Percentiles rank a stretch among this genome's conserved stretches.
Evolutionary conservation across 2,329 filamentous ascomycete genomes (phyloP).

Genomic region (Cercospora sp.): DNA sequence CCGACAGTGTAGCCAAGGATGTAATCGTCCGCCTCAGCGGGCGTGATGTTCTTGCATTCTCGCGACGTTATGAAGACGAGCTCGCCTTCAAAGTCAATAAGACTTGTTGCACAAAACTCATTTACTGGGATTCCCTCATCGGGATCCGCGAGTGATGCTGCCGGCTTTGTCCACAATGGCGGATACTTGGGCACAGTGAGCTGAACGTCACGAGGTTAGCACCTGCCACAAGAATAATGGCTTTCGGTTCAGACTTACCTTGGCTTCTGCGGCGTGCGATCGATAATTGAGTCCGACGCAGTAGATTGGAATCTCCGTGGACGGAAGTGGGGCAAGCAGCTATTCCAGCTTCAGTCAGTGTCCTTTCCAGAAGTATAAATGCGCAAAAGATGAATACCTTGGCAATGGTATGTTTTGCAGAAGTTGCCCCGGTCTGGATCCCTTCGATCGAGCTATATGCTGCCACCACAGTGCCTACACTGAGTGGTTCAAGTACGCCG

Average conservation of each 20-base stretch:
- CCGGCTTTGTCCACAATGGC: not conserved
- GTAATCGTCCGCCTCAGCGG: not conserved
- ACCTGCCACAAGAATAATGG: not conserved
- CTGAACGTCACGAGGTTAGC: not conserved
- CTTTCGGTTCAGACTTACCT: not conserved
- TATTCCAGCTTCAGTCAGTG: not conserved
- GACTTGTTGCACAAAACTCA: not conserved
- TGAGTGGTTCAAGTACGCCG: not conserved
- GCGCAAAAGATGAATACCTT: not conserved
- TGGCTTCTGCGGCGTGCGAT: not conserved
- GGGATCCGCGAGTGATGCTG: not conserved
- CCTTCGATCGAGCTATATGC: not conserved
- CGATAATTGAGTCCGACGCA: not conserved
- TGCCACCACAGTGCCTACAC: not conserved
- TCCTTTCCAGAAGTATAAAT: not conserved
- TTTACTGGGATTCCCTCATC: not conserved
- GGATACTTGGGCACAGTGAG: not conserved
- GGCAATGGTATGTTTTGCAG: not conserved
- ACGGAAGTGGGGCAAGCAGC: not conserved
- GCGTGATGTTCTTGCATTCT: not conserved
- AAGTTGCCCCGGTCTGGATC: not conserved
- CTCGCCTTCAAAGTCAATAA: not conserved
- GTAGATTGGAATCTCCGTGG: not conserved
- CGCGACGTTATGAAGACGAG: not conserved
- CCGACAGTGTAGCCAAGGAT: not conserved